Evolutionary conservation across 2,329 filamentous ascomycete species (phyloP).

Genomic region (Neopestalotiopsis rosae): DNA sequence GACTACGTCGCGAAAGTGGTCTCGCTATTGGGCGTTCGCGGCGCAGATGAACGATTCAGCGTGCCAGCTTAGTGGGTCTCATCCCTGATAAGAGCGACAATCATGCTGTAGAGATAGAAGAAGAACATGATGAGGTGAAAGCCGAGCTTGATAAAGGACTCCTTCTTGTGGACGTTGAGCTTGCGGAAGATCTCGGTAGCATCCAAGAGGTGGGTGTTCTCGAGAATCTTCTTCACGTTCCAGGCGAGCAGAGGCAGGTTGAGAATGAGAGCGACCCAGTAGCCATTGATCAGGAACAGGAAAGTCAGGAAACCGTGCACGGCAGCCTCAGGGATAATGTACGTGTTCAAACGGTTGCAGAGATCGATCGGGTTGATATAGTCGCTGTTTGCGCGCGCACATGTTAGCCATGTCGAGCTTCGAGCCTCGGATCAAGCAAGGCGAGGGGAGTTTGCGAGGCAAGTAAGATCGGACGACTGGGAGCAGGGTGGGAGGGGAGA

Average conservation of each 20-base stretch:
- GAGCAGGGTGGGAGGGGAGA: background rate
- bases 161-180: conserved; percentile 99
- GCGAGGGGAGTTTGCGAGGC: no score
- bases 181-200: conserved; percentile 99
- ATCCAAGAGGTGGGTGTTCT: conserved; percentile 96
- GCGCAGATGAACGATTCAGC: background rate
- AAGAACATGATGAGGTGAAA: conserved; percentile 99
- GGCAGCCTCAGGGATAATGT: conserved; percentile 97
- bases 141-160: conserved; percentile 98
- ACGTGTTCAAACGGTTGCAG: conserved; percentile 99
- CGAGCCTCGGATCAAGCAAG: background rate
- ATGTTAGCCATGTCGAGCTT: background rate
- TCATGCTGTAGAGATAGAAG: conserved; percentile 99
- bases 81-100: conserved; percentile 94
- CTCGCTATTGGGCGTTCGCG: background rate
- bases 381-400: conserved; percentile 65
- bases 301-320: conserved; percentile 96
- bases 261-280: conserved; percentile 92
- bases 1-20: background rate
- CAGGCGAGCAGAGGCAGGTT: conserved; percentile 91
- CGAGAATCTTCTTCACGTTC: conserved; percentile 98
- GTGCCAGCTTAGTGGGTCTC: conserved; percentile 71
- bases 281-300: conserved; percentile 97
- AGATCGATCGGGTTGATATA: conserved; percentile 99
- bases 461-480: no score